Conservation (phyloP, 2,329 filamentous ascomycete genomes). For the Aspergillus vadensis region DNA sequence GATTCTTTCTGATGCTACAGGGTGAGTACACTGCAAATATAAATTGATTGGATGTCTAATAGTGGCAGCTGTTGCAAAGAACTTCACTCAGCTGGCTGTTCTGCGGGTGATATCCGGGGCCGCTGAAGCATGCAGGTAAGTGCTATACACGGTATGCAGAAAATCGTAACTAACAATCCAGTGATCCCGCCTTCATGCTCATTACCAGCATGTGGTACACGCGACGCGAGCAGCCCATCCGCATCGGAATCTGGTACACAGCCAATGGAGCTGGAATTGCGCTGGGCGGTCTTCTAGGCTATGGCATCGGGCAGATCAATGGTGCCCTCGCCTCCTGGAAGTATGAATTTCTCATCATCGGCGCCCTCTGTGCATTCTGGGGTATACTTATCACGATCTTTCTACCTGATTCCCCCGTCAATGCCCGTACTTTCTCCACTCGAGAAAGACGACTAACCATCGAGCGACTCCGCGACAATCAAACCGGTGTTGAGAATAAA, state of each 20-base stretch:
- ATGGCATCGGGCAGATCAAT: conserved; percentile 62
- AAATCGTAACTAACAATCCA: background rate
- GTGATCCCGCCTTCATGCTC: conserved; percentile 57
- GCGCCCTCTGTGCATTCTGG: conserved; percentile 39
- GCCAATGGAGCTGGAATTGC: conserved; percentile 60
- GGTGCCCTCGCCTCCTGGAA: conserved; percentile 55
- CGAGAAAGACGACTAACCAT: conserved; percentile 52
- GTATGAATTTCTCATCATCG: conserved; percentile 62
- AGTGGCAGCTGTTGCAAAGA: conserved; percentile 47
- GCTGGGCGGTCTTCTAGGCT: conserved; percentile 48
- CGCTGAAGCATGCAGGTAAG: conserved; percentile 46
- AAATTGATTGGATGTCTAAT: background rate
- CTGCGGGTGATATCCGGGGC: conserved; percentile 58
- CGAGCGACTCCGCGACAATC: conserved; percentile 55
- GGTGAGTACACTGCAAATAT: background rate
- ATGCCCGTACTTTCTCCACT: conserved; percentile 46
- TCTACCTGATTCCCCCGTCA: conserved; percentile 50
- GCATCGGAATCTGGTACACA: conserved; percentile 59
- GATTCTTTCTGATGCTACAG: conserved; percentile 16
- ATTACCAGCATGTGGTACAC: conserved; percentile 57
- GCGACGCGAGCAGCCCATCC: conserved; percentile 52
- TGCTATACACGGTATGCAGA: too few relatives aligned
- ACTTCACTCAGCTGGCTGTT: conserved; percentile 53
- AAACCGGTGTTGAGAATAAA: conserved; percentile 57
- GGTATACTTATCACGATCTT: conserved; percentile 41